Evolutionary conservation across 441 rosid species (phyloP).

Genomic region (California macrophylla): DNA sequence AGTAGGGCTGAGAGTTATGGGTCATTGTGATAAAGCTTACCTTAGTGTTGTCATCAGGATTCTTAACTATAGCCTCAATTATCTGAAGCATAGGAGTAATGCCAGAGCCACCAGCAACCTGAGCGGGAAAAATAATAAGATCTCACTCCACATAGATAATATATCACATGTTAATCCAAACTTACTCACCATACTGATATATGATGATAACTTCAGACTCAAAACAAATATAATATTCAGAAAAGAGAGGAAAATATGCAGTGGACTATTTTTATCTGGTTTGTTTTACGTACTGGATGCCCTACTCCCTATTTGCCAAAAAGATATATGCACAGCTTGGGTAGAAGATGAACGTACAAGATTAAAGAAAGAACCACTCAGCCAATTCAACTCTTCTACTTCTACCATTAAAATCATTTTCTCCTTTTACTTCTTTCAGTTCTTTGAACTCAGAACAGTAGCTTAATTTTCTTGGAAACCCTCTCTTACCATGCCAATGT

Average conservation of each 20-base stretch:
- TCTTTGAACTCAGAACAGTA: background rate
- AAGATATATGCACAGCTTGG: background rate
- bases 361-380: background rate
- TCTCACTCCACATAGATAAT: conserved; percentile 1
- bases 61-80: conserved; percentile 76
- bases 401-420: background rate
- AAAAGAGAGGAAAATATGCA: background rate
- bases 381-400: background rate
- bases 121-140: conserved; percentile 10
- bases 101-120: conserved; percentile 96
- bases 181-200: background rate
- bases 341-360: background rate
- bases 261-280: background rate
- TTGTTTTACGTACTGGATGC: background rate
- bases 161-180: background rate
- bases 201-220: background rate
- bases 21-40: conserved; percentile 25
- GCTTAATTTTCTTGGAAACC: conserved; percentile 16
- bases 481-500: conserved; percentile 78
- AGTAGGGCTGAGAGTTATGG: conserved; percentile 3
- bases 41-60: conserved; percentile 87
- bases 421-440: background rate
- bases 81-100: conserved; percentile 98
- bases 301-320: background rate
- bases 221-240: conserved; percentile 2